Percentiles rank a stretch among this genome's conserved stretches.
These are phyloP conservation scores for Sungouiella blattae DNA, from an alignment of 805 yeast species.

Conservation along the genomic window DNA sequence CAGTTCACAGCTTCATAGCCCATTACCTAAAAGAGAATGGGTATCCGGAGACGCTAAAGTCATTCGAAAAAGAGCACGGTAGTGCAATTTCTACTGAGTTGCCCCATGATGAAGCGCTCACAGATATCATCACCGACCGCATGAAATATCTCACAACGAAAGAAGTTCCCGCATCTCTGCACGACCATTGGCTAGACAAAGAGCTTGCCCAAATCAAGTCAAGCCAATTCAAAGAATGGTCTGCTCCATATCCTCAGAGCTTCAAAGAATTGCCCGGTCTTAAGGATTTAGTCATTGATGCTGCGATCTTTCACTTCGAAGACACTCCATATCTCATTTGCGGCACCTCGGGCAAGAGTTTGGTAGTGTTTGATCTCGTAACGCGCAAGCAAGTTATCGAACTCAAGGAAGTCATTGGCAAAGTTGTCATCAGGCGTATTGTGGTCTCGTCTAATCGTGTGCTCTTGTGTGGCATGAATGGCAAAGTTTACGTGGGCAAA, in stretches of 20 bases:
- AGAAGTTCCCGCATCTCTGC: not conserved
- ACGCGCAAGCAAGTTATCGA: slow-evolving; percentile 11
- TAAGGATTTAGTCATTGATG: slow-evolving; percentile 22
- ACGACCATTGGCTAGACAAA: slow-evolving; percentile 33
- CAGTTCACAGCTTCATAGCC: slow-evolving; percentile 45
- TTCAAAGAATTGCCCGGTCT: slow-evolving; percentile 8
- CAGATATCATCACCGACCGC: slow-evolving; percentile 29
- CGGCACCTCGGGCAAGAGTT: slow-evolving; percentile 17
- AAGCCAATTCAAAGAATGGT: slow-evolving; percentile 24
- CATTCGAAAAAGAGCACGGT: slow-evolving; percentile 47
- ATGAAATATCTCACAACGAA: slow-evolving; percentile 5
- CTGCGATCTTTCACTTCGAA: slow-evolving; percentile 5
- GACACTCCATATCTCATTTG: slow-evolving; percentile 8
- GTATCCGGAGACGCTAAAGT: slow-evolving; percentile 41
- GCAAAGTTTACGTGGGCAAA: slow-evolving; percentile 29
- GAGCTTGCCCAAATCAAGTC: slow-evolving; percentile 15
- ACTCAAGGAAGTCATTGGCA: slow-evolving; percentile 16
- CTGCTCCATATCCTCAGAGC: slow-evolving; percentile 22
- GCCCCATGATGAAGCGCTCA: slow-evolving; percentile 33
- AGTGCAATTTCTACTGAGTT: slow-evolving; percentile 20
- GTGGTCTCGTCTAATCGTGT: slow-evolving; percentile 23
- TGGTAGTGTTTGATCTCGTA: slow-evolving; percentile 17
- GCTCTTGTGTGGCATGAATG: slow-evolving; percentile 53
- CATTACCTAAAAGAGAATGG: slow-evolving; percentile 55
- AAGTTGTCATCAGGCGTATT: slow-evolving; percentile 34